phyloP scores from a whole-genome alignment of 2,329 filamentous ascomycete genomes.

The Xylaria sp. region DNA sequence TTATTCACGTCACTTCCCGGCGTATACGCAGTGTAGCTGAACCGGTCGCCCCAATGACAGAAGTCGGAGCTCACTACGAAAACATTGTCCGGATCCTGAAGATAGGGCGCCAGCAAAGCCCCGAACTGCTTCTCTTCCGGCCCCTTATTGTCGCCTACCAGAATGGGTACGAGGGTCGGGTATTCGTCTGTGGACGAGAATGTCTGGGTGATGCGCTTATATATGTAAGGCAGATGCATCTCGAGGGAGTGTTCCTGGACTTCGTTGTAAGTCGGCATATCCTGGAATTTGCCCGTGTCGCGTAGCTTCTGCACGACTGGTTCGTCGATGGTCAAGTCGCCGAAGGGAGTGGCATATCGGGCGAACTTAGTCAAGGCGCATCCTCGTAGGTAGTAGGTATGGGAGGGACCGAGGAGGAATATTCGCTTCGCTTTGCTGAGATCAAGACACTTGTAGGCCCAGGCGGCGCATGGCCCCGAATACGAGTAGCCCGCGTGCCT shows the following conservation, averaged over 20 bases:
- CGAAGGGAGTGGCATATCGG: slow-evolving; percentile 79
- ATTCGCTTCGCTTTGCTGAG: slow-evolving; percentile 84
- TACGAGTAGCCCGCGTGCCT: slow-evolving; percentile 95
- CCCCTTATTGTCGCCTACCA: slow-evolving; percentile 80
- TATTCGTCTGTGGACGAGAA: slow-evolving; percentile 65
- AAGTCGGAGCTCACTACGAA: slow-evolving; percentile 97
- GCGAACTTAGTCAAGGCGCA: slow-evolving; percentile 80
- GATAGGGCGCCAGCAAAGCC: slow-evolving; percentile 77
- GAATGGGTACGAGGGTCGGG: slow-evolving; percentile 83
- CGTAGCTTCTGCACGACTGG: slow-evolving; percentile 63
- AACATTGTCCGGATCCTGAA: slow-evolving; percentile 78
- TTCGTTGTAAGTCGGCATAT: slow-evolving; percentile 75
- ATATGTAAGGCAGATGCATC: slow-evolving; percentile 95
- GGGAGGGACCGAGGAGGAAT: slow-evolving; percentile 92
- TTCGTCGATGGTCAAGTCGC: slow-evolving; percentile 73
- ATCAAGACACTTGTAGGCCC: slow-evolving; percentile 92
- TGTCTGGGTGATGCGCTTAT: slow-evolving; percentile 73
- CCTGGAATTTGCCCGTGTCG: slow-evolving; percentile 65
- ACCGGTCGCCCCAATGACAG: slow-evolving; percentile 92
- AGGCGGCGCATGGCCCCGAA: slow-evolving; percentile 91
- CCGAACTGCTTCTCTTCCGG: slow-evolving; percentile 76
- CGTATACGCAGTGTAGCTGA: slow-evolving; percentile 83
- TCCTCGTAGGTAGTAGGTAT: slow-evolving; percentile 82
- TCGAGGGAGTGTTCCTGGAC: slow-evolving; percentile 92
- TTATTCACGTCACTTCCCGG: slow-evolving; percentile 55